phyloP scores from a whole-genome alignment of 441 rosid species.

The Mallotus japonicus region DNA sequence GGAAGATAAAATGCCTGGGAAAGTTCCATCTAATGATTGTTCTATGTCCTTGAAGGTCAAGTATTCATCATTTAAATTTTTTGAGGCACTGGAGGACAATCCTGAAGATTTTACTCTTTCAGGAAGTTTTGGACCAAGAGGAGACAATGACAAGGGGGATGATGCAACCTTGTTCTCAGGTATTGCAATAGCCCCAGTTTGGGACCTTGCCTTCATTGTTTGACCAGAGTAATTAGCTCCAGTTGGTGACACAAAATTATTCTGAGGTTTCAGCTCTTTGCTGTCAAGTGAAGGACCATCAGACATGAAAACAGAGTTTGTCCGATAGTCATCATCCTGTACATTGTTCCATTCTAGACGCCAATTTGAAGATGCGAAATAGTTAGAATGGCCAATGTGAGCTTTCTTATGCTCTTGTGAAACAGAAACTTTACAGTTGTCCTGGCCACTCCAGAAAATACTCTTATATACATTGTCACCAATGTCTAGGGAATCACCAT shows the following conservation, averaged over 20 bases:
- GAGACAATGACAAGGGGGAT: constrained; percentile 45
- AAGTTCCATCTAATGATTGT: constrained; percentile 40
- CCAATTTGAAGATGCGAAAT: constrained; percentile 26
- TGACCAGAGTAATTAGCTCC: constrained; percentile 26
- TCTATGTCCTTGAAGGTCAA: constrained; percentile 43
- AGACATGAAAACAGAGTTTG: constrained; percentile 24
- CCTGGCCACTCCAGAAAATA: constrained; percentile 21
- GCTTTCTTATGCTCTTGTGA: constrained; percentile 54
- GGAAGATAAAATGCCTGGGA: constrained; percentile 30
- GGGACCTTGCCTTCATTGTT: constrained; percentile 27
- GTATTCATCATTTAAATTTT: constrained; percentile 31
- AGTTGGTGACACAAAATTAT: constrained; percentile 18
- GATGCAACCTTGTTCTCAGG: constrained; percentile 34
- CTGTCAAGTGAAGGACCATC: constrained; percentile 36
- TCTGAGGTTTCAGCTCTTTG: constrained; percentile 25
- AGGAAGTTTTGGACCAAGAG: constrained; percentile 51
- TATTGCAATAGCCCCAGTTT: constrained; percentile 37
- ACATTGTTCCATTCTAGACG: constrained; percentile 32
- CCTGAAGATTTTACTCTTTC: constrained; percentile 32
- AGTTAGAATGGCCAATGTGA: constrained; percentile 35
- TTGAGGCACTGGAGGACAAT: constrained; percentile 19
- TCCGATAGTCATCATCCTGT: constrained; percentile 22
- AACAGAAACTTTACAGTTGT: constrained; percentile 20
- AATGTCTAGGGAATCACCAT: constrained; percentile 38
- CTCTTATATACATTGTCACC: constrained; percentile 26